Conservation (phyloP, 2,329 filamentous ascomycete genomes). For the Paraphoma chrysanthemicola region DNA sequence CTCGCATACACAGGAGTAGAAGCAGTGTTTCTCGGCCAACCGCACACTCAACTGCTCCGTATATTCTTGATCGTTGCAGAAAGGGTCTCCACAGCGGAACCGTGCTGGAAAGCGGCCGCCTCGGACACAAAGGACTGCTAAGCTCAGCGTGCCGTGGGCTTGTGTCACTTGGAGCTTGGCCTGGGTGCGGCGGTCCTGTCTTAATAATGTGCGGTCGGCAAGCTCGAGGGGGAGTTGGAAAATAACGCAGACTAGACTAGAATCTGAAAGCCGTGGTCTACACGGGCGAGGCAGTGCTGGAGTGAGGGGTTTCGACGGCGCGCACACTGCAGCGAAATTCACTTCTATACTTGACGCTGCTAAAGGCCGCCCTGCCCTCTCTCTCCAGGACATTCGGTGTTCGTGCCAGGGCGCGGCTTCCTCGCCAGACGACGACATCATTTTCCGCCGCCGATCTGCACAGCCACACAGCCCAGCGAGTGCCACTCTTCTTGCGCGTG, state of each 20-base stretch:
- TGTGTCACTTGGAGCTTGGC: conserved; percentile 10
- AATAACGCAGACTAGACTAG: conserved; percentile 15
- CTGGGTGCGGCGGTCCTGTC: conserved; percentile 3
- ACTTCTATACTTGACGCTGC: background rate
- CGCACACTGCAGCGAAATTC: conserved; percentile 3
- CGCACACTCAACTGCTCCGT: background rate
- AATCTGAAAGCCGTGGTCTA: conserved; percentile 8
- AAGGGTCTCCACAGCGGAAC: background rate
- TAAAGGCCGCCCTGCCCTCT: background rate
- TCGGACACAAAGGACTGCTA: conserved; percentile 1
- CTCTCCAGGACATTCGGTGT: background rate
- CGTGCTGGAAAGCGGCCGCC: background rate
- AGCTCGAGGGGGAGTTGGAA: conserved; percentile 5
- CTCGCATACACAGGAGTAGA: too few species aligned
- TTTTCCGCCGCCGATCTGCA: conserved; percentile 4
- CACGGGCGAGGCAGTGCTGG: conserved; percentile 12
- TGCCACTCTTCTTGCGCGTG: conserved; percentile 1
- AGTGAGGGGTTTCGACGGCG: background rate
- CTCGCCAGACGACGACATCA: conserved; percentile 5
- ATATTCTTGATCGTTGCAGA: background rate
- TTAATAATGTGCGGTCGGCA: conserved; percentile 7
- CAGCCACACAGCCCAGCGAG: conserved; percentile 9
- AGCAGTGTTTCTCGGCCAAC: too few species aligned
- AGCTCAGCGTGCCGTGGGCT: conserved; percentile 10
- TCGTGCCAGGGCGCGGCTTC: background rate